These are phyloP conservation scores for Beauveria medogensis DNA, from an alignment of 2,329 filamentous ascomycete species.

Conservation along the genomic window DNA sequence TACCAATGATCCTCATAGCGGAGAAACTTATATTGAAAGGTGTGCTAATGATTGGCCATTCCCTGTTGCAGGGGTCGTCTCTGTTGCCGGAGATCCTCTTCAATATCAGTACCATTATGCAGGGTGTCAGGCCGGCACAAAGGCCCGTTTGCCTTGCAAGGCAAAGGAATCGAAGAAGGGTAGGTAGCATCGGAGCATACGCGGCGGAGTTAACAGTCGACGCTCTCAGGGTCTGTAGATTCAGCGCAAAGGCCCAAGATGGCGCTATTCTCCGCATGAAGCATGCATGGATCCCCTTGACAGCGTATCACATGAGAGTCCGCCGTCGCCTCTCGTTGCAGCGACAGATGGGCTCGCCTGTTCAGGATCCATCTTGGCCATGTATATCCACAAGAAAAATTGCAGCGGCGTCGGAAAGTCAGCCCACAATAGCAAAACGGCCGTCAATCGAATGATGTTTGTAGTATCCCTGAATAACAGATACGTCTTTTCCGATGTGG, in stretches of 20 bases:
- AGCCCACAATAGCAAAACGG: slow-evolving; percentile 9
- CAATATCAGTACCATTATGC: neutral
- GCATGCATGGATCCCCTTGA: neutral
- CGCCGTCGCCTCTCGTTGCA: neutral
- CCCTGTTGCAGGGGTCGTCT: neutral
- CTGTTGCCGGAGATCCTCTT: neutral
- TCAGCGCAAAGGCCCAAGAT: neutral
- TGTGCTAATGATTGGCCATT: neutral
- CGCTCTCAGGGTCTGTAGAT: neutral
- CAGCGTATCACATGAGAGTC: neutral
- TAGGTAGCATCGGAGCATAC: neutral
- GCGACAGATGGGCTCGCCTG: neutral
- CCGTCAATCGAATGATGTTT: neutral
- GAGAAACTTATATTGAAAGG: too few species aligned
- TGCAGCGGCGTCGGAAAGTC: neutral
- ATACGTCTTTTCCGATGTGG: neutral
- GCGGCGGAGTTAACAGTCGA: neutral
- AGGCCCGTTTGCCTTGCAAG: neutral
- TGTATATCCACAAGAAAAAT: slow-evolving; percentile 2
- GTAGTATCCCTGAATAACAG: neutral
- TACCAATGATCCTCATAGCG: neutral
- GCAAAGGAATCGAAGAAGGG: neutral
- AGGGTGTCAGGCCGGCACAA: neutral
- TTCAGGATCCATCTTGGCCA: neutral
- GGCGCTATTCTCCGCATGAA: neutral